Evolutionary conservation across 768 basidiomycete species (phyloP).

Genomic region (Serendipita vermifera): DNA sequence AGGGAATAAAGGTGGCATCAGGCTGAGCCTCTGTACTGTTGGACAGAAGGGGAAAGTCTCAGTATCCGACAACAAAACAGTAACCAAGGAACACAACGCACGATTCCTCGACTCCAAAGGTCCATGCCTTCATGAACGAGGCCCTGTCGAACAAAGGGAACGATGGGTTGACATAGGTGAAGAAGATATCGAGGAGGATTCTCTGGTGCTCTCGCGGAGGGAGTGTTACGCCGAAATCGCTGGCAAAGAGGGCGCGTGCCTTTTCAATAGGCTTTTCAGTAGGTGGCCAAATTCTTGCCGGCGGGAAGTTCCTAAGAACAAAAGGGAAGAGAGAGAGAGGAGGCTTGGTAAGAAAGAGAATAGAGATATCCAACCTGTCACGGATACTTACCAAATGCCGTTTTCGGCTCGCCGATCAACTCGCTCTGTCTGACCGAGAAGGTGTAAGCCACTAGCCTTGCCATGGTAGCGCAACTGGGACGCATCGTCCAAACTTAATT

Average conservation of each 20-base stretch:
- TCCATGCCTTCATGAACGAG: constrained; percentile 34
- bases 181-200: constrained; percentile 62
- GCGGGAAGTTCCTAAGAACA: constrained; percentile 48
- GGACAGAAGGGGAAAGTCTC: no score
- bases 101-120: constrained; percentile 31
- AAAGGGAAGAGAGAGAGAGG: background rate
- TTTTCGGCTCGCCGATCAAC: constrained; percentile 56
- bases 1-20: constrained; percentile 12
- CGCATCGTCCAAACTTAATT: constrained; percentile 79
- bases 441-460: constrained; percentile 67
- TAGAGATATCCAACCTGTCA: constrained; percentile 12
- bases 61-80: no score
- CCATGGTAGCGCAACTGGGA: constrained; percentile 78
- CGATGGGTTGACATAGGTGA: constrained; percentile 64
- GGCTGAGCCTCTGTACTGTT: constrained; percentile 3
- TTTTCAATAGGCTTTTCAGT: constrained; percentile 23
- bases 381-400: constrained; percentile 52
- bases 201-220: constrained; percentile 50
- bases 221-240: constrained; percentile 27
- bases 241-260: background rate
- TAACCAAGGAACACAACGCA: constrained; percentile 1
- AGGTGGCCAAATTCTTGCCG: constrained; percentile 84
- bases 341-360: background rate
- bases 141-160: constrained; percentile 68
- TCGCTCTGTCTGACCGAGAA: constrained; percentile 51